Evolutionary conservation across 2,329 filamentous ascomycete species (phyloP), one percentile per base, ranked within the genome.

Genomic region (Paradendryphiella salina): DNA sequence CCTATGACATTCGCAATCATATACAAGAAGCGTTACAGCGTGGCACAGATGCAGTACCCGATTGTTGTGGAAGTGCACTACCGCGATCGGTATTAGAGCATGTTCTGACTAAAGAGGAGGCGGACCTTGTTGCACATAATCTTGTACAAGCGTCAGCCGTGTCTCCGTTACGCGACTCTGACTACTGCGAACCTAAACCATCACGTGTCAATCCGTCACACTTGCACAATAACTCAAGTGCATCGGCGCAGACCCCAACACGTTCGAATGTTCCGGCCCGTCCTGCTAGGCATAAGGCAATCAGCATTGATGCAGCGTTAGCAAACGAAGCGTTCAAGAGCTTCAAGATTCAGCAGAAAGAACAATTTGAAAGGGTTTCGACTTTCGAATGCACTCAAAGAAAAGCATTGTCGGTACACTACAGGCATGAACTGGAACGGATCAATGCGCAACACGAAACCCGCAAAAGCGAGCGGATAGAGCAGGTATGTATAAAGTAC

Each of bases 61-160:
- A 62, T 46, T 78, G 75, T 52, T 78, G 76, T 54, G 72, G 71
- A 11, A 67, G 61, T 11, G 70, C 71, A 2, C 63, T 77, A 14
- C 74, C 75, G n/a, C 72, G 68, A 14, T 54, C 57, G 3, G 56
- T 75, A n/a, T 62, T 78, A 8, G 70, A 74, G 42, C 61, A 63
- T 29, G 69, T 75, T 6, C 61, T 73, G 61, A 73, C 68, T 6
- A 63, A 69, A 36, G 67, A 73, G 59, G 73, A 77, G 52, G 67
- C 71, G 43, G 65, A 65, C 29, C 60, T 65, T 10, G 59, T 75
- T 18, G 15, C 54, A 2, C 49, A 54, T 5, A 46, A 36, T 11
- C 32, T 35, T 18, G 38, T 34, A 5, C 42, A 59, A 11, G 54
- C 37, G 23, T 63, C 60, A 11, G 62, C 59, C 15, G 60, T 54